Conservation (phyloP, 2,329 filamentous ascomycete species). For the Geosmithia putterillii region DNA sequence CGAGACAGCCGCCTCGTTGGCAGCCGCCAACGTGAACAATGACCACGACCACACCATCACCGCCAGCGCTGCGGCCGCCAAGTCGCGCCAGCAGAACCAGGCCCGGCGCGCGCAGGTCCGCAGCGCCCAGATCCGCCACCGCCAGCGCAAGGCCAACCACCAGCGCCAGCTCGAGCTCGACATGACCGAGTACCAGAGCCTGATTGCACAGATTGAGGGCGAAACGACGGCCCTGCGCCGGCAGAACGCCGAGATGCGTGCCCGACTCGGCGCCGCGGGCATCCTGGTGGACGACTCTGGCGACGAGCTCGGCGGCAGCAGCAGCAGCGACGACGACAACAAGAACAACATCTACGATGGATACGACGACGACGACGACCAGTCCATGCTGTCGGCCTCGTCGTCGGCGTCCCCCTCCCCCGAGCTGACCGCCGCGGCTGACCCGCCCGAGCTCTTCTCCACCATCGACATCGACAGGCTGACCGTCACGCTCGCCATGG, state of each 20-base stretch:
- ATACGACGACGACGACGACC: background rate
- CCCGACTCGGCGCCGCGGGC: constrained; percentile 15
- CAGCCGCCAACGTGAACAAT: background rate
- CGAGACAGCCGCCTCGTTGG: background rate
- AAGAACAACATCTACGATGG: background rate
- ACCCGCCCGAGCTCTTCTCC: constrained; percentile 15
- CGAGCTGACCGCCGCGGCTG: background rate
- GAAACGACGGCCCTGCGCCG: constrained; percentile 21
- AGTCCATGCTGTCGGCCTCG: background rate
- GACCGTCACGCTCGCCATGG: constrained; percentile 26
- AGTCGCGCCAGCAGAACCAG: background rate
- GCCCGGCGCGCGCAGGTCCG: constrained; percentile 37
- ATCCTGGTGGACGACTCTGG: constrained; percentile 2
- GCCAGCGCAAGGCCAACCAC: constrained; percentile 43
- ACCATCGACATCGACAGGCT: constrained; percentile 23
- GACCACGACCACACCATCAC: too few relatives aligned
- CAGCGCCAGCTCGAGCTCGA: constrained; percentile 41
- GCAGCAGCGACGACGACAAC: background rate
- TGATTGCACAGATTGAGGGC: constrained; percentile 28
- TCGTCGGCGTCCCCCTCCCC: background rate
- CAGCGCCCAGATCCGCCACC: constrained; percentile 40
- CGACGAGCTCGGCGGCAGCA: background rate
- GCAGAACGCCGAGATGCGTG: constrained; percentile 31
- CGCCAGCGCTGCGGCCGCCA: too few relatives aligned
- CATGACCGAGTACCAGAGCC: constrained; percentile 30